Conservation (phyloP, 805 yeast species). For the Tetrapisispora nanseiensis region DNA sequence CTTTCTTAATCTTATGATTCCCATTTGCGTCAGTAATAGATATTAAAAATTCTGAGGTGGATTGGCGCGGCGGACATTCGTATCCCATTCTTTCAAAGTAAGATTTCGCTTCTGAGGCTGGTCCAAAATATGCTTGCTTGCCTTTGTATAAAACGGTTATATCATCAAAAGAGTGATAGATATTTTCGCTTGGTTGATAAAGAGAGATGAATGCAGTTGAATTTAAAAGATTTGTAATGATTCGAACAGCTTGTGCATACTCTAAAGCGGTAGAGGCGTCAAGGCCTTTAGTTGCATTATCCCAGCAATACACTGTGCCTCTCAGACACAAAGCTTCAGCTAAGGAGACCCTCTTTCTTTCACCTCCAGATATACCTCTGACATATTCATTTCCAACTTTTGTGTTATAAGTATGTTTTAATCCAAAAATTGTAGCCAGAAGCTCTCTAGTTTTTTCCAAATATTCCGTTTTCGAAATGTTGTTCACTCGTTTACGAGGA, state of each 20-base stretch:
- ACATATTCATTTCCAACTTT: slow-evolving; percentile 60
- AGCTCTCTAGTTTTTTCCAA: slow-evolving; percentile 32
- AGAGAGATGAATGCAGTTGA: slow-evolving; percentile 51
- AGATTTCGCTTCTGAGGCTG: slow-evolving; percentile 36
- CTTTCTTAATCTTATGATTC: slow-evolving; percentile 29
- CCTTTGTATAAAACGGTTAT: slow-evolving; percentile 45
- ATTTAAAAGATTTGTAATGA: slow-evolving; percentile 40
- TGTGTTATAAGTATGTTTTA: slow-evolving; percentile 51
- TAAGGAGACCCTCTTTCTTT: slow-evolving; percentile 63
- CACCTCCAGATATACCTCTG: slow-evolving; percentile 67
- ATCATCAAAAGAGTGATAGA: slow-evolving; percentile 45
- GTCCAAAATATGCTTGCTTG: slow-evolving; percentile 49
- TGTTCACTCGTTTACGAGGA: slow-evolving; percentile 45
- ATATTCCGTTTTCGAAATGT: slow-evolving; percentile 34
- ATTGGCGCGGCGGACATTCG: slow-evolving; percentile 45
- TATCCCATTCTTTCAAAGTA: slow-evolving; percentile 52
- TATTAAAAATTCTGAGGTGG: slow-evolving; percentile 54
- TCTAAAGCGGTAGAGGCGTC: slow-evolving; percentile 71
- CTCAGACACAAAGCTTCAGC: slow-evolving; percentile 48
- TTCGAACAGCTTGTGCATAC: slow-evolving; percentile 50
- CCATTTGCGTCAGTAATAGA: slow-evolving; percentile 53
- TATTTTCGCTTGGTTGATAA: slow-evolving; percentile 49
- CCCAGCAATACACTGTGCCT: slow-evolving; percentile 53
- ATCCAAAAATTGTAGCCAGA: slow-evolving; percentile 41
- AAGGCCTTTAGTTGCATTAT: slow-evolving; percentile 69